Percentiles rank a stretch among this genome's conserved stretches.
Conservation (phyloP, 2,329 filamentous ascomycete genomes). For the Clathrospora elynae region DNA sequence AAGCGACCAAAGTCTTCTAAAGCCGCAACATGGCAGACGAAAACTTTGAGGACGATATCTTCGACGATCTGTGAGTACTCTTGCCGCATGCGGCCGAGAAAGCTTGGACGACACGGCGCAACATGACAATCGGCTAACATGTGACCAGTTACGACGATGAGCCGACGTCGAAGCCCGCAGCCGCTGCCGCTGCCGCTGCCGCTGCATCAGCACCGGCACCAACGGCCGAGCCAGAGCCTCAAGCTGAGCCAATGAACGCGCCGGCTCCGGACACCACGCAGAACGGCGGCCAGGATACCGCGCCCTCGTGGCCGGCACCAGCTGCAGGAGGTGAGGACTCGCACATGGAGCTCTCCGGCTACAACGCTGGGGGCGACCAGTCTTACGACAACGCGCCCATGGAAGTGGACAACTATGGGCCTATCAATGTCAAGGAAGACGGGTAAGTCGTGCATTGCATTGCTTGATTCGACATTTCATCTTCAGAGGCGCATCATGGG, state of each 20-base stretch:
- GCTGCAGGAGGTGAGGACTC: constrained; percentile 30
- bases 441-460: constrained; percentile 67
- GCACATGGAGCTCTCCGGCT: constrained; percentile 40
- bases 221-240: constrained; percentile 29
- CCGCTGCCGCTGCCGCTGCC: no score
- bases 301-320: constrained; percentile 26
- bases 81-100: constrained; percentile 5
- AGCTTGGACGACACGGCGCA: not conserved
- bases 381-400: constrained; percentile 39
- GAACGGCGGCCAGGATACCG: constrained; percentile 19
- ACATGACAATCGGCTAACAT: constrained; percentile 17
- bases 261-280: constrained; percentile 24
- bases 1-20: not conserved
- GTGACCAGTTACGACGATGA: constrained; percentile 50
- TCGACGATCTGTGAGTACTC: constrained; percentile 82
- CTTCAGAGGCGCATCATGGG: constrained; percentile 31
- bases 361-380: constrained; percentile 38
- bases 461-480: constrained; percentile 10
- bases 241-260: constrained; percentile 25
- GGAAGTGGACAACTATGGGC: constrained; percentile 53
- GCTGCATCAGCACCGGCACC: constrained; percentile 30
- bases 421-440: constrained; percentile 83
- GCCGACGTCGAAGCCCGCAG: constrained; percentile 37
- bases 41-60: constrained; percentile 90
- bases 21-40: constrained; percentile 72